Percentiles rank a stretch among this genome's conserved stretches.
phyloP scores from a whole-genome alignment of 2,329 filamentous ascomycete genomes.

The Aspergillus pseudonomiae region DNA sequence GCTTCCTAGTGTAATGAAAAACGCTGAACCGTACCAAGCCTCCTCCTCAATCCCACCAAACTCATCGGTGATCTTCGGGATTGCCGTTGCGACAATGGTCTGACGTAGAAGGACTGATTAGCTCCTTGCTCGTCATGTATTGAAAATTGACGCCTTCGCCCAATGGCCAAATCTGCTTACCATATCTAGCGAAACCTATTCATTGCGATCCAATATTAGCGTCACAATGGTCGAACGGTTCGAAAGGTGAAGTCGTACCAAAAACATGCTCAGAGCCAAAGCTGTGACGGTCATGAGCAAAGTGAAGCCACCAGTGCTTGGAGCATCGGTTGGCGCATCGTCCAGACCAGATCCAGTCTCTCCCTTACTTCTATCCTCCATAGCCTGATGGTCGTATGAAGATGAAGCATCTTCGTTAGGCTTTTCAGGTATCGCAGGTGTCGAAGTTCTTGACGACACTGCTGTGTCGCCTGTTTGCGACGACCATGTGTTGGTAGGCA shows the following conservation, averaged over 20 bases:
- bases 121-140: not conserved
- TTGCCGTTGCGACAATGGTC: constrained; percentile 32
- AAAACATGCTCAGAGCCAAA: not conserved
- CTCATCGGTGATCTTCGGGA: constrained; percentile 44
- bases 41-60: constrained; percentile 46
- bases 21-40: constrained; percentile 45
- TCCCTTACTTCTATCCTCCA: not conserved
- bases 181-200: not conserved
- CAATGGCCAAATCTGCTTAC: not conserved
- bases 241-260: not conserved
- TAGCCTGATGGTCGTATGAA: not conserved
- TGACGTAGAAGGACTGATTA: not conserved
- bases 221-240: not conserved
- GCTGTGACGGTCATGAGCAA: not conserved
- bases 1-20: constrained; percentile 47
- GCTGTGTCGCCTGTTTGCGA: not conserved
- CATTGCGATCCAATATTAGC: not conserved
- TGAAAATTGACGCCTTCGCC: not conserved
- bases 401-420: not conserved
- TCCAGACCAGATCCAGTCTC: not conserved
- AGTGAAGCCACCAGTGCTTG: not conserved
- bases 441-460: not conserved
- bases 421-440: not conserved
- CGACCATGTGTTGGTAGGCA: not conserved
- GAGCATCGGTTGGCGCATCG: not conserved